These are phyloP conservation scores for Ceratobasidium sp. DNA, from an alignment of 1,284 basidiomycete species.

Conservation along the genomic window DNA sequence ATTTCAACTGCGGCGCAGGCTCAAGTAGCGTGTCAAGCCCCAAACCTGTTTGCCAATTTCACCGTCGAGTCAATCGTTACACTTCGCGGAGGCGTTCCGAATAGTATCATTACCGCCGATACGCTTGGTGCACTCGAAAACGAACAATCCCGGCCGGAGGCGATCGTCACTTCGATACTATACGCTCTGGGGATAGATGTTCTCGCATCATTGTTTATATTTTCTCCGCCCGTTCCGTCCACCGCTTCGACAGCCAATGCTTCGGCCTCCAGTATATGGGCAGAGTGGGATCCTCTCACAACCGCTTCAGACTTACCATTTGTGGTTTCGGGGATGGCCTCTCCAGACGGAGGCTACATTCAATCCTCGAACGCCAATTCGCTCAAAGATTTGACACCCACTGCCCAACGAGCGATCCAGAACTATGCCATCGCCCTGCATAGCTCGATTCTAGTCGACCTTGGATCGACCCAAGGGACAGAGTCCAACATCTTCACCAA, in stretches of 20 bases:
- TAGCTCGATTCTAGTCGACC: background rate
- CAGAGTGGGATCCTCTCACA: background rate
- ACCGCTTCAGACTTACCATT: background rate
- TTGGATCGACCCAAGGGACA: background rate
- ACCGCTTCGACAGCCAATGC: background rate
- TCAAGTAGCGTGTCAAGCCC: slow-evolving; percentile 11
- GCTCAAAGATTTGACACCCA: background rate
- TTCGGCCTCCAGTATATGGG: background rate
- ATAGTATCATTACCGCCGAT: background rate
- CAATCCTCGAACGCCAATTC: background rate
- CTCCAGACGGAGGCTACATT: background rate
- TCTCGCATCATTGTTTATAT: background rate
- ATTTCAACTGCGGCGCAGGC: background rate
- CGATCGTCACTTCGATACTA: background rate
- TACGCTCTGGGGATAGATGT: background rate
- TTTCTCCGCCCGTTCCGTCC: background rate
- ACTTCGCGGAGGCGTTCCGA: background rate
- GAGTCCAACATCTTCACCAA: slow-evolving; percentile 20
- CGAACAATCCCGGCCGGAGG: background rate
- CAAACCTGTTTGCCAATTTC: background rate
- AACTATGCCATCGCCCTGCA: background rate
- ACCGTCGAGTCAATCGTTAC: background rate
- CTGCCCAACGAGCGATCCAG: background rate
- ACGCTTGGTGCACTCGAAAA: background rate
- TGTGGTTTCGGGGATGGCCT: background rate